Percentiles rank a stretch among this genome's conserved stretches.
Conservation (phyloP, 1,284 basidiomycete genomes). For the Butyriboletus appendiculatus region DNA sequence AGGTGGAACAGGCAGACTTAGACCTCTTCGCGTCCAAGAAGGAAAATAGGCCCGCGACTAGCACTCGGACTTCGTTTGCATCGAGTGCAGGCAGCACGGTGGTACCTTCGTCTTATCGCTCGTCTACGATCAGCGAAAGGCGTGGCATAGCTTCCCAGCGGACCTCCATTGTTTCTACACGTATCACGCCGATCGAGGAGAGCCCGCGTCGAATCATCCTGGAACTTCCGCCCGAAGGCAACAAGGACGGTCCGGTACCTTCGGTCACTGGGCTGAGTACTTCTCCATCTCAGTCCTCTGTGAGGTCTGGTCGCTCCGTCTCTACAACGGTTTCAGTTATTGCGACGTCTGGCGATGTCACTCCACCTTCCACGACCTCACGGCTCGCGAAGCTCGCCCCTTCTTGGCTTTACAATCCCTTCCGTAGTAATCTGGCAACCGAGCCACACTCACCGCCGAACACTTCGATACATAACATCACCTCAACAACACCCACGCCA, state of each 20-base stretch:
- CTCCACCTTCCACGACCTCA: constrained; percentile 32
- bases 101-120: constrained; percentile 38
- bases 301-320: constrained; percentile 49
- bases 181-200: constrained; percentile 67
- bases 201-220: constrained; percentile 53
- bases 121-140: constrained; percentile 36
- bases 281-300: constrained; percentile 74
- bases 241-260: constrained; percentile 36
- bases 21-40: constrained; percentile 59
- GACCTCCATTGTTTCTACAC: constrained; percentile 43
- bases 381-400: constrained; percentile 62
- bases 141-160: constrained; percentile 42
- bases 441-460: constrained; percentile 57
- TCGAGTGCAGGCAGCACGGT: constrained; percentile 39
- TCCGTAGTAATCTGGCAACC: constrained; percentile 54
- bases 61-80: constrained; percentile 42
- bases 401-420: constrained; percentile 75
- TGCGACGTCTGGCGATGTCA: constrained; percentile 9
- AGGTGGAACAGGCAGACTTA: constrained; percentile 71
- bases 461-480: constrained; percentile 40
- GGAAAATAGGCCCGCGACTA: constrained; percentile 36
- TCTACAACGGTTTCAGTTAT: constrained; percentile 31
- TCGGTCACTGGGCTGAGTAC: constrained; percentile 41
- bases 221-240: constrained; percentile 50
- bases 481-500: constrained; percentile 32